Conservation (phyloP, 108 stramenopile species). For the Skeletonema potamos region DNA sequence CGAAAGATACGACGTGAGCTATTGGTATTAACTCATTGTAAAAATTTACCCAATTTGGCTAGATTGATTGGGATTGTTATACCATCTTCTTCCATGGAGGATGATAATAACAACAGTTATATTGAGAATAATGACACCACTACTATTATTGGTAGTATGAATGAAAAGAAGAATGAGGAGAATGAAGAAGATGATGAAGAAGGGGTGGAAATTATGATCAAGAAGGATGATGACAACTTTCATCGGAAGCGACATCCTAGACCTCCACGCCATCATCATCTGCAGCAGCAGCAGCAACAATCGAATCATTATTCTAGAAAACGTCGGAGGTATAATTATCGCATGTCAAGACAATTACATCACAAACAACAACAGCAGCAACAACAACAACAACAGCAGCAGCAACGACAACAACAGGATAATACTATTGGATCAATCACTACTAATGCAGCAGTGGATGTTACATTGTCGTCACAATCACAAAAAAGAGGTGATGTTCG, state of each 20-base stretch:
- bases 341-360: neutral
- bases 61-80: constrained; percentile 55
- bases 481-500: too few relatives aligned
- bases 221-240: neutral
- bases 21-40: constrained; percentile 66
- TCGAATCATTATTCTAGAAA: neutral
- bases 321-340: neutral
- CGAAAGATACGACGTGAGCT: constrained; percentile 85
- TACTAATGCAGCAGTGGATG: neutral
- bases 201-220: neutral
- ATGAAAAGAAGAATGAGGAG: neutral
- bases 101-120: too few relatives aligned
- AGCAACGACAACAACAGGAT: neutral
- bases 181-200: neutral
- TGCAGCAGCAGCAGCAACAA: neutral
- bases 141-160: too few relatives aligned
- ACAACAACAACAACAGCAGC: neutral
- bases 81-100: constrained; percentile 35
- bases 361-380: neutral
- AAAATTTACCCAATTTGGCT: constrained; percentile 69
- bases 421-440: constrained; percentile 26
- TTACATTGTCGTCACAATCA: too few relatives aligned
- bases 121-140: too few relatives aligned
- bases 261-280: neutral
- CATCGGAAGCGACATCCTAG: neutral